A percentile compares a stretch with the other conserved stretches of the same genome.
Conservation (phyloP, 352 stramenopile genomes). For the Pythium chondricola region DNA sequence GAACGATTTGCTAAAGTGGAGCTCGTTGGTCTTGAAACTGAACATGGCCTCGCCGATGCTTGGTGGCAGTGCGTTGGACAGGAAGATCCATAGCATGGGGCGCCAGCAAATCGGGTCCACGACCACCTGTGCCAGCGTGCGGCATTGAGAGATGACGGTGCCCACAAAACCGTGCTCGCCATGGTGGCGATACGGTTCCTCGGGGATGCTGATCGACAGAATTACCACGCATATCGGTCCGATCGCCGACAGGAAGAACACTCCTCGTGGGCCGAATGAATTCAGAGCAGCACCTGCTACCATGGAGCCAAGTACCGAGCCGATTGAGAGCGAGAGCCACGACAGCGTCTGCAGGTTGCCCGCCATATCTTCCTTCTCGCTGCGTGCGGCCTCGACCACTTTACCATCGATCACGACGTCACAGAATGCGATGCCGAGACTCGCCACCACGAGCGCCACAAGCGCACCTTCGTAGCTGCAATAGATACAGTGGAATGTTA, state of each 20-base stretch:
- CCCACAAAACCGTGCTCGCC: conserved; percentile 33
- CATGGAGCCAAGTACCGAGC: conserved; percentile 65
- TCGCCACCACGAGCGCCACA: conserved; percentile 60
- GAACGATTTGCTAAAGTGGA: conserved; percentile 73
- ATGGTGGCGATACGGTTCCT: conserved; percentile 32
- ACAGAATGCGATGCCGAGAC: conserved; percentile 72
- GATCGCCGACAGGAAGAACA: conserved; percentile 72
- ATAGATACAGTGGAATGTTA: not conserved
- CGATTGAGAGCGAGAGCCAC: conserved; percentile 67
- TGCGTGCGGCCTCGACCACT: conserved; percentile 64
- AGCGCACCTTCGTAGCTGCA: conserved; percentile 44
- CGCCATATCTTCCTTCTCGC: conserved; percentile 64
- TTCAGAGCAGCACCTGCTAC: conserved; percentile 56
- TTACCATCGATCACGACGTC: conserved; percentile 80
- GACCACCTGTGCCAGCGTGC: conserved; percentile 44
- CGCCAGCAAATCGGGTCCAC: conserved; percentile 74
- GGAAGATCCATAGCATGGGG: conserved; percentile 75
- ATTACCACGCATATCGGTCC: conserved; percentile 58
- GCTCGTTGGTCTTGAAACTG: conserved; percentile 74
- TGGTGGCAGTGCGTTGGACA: conserved; percentile 65
- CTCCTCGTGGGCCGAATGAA: conserved; percentile 46
- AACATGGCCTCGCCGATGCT: conserved; percentile 80
- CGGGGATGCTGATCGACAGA: conserved; percentile 51
- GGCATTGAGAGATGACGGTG: conserved; percentile 44
- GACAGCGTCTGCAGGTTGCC: conserved; percentile 75